Evolutionary conservation across 2,329 filamentous ascomycete species (phyloP).

Genomic region (Monosporascus ibericus): DNA sequence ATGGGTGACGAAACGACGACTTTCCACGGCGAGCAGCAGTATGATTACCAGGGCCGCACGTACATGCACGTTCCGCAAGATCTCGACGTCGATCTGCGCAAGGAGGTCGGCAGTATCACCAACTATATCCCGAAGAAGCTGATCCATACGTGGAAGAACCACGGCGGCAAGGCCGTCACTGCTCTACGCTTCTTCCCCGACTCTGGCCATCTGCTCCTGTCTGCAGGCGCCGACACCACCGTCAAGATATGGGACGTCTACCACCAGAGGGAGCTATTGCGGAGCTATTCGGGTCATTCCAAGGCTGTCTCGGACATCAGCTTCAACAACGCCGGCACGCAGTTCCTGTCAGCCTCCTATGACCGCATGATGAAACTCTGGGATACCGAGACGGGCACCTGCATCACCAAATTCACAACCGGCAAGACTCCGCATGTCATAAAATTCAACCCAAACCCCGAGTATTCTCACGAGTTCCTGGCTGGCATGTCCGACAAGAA

Average conservation of each 20-base stretch:
- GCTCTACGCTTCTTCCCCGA: slow-evolving; percentile 83
- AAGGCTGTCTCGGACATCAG: slow-evolving; percentile 87
- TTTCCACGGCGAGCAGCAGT: slow-evolving; percentile 77
- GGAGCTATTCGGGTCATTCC: slow-evolving; percentile 84
- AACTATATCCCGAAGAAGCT: slow-evolving; percentile 96
- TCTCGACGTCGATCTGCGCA: slow-evolving; percentile 76
- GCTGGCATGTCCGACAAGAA: slow-evolving; percentile 99
- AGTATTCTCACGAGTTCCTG: slow-evolving; percentile 81
- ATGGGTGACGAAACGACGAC: slow-evolving; percentile 71
- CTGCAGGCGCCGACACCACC: slow-evolving; percentile 82
- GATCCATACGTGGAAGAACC: slow-evolving; percentile 81
- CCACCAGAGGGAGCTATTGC: slow-evolving; percentile 79
- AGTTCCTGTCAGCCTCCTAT: slow-evolving; percentile 87
- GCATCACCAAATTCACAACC: slow-evolving; percentile 81
- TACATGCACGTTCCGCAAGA: slow-evolving; percentile 98
- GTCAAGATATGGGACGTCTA: slow-evolving; percentile 95
- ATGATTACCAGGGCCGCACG: slow-evolving; percentile 90
- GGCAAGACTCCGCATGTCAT: slow-evolving; percentile 95
- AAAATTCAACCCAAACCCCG: slow-evolving; percentile 78
- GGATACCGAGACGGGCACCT: slow-evolving; percentile 93
- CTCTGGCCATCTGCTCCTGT: slow-evolving; percentile 83
- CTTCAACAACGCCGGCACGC: slow-evolving; percentile 76
- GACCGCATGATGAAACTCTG: slow-evolving; percentile 96
- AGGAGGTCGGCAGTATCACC: slow-evolving; percentile 71
- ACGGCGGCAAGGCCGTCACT: slow-evolving; percentile 76